A percentile compares a stretch with the other conserved stretches of the same genome.
Conservation (phyloP, 106 monocot genomes). For the Allium cepa region DNA sequence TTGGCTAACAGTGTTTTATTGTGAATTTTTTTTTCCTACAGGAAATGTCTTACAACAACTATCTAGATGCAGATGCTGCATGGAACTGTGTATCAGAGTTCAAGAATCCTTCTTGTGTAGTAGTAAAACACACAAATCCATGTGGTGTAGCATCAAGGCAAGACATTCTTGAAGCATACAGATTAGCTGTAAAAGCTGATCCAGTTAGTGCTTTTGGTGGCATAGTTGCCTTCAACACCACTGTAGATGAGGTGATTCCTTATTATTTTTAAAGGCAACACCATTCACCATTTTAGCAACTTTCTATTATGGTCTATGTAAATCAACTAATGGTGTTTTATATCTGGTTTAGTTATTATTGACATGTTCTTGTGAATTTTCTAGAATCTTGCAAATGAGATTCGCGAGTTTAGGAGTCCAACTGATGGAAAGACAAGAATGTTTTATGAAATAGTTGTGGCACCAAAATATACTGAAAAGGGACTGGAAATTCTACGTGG, state of each 20-base stretch:
- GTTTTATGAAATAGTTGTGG: conserved; percentile 97
- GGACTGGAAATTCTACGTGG: conserved; percentile 86
- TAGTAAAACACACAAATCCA: conserved; percentile 98
- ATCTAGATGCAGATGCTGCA: conserved; percentile 98
- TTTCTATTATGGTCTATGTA: not conserved
- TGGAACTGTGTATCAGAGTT: conserved; percentile 99
- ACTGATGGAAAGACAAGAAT: conserved; percentile 82
- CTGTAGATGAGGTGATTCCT: conserved; percentile 63
- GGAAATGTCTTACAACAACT: conserved; percentile 99
- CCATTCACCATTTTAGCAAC: not conserved
- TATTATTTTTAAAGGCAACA: not conserved
- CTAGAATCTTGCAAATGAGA: conserved; percentile 95
- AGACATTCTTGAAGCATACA: conserved; percentile 88
- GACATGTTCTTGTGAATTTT: not conserved
- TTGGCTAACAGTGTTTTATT: not conserved
- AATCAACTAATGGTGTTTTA: not conserved
- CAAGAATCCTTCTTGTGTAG: conserved; percentile 75
- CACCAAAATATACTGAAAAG: conserved; percentile 78
- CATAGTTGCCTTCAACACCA: conserved; percentile 92
- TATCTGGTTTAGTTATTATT: not conserved
- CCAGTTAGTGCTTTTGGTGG: conserved; percentile 98
- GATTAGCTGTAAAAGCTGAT: conserved; percentile 89
- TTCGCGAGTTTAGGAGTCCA: conserved; percentile 95
- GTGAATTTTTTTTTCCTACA: conserved; percentile 12
- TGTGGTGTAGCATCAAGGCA: conserved; percentile 58